Base-by-base conservation (phyloP, 148 eudicot species). In the Euryodendron excelsum region DNA sequence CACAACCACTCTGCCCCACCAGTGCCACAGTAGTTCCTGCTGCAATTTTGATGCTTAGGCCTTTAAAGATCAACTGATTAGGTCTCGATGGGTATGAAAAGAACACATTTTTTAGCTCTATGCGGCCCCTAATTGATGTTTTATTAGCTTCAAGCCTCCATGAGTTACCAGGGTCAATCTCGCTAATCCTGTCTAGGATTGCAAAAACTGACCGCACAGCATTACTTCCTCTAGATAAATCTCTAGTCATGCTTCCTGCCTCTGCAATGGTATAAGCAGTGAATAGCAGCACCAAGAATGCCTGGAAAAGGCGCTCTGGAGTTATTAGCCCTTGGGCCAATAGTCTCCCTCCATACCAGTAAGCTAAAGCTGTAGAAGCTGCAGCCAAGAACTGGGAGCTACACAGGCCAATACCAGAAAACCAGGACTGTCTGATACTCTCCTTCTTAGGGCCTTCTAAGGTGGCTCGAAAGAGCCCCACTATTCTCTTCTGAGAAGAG, bases 171-270 rank as follows among this genome's bases (percentile, higher is more conserved):
- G 87, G 87, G 15, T 85, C 78, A 27, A 87, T 87, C 66, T 84
- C 81, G 48, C 80, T 84, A 33, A 31, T 45, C 68, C 87, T 84
- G 77, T 87, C 87, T 15, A 87, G 83, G 56, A 85, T 78, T n/a
- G 87, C 71, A 36, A 87, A 87, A 18, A 87, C 84, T 36, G 90
- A 87, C 25, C 83, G 21, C n/a, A 87, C 86, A 27, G 90, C 90
- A 65, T 61, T 80, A 53, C 83, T 87, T 80, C 90, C 90, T 27
- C 90, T 82, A 45, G 87, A 84, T 70, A 87, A 60, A 73, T 87
- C 90, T 61, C 81, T 87, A 28, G 90, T 87, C 90, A 87, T 87
- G 82, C 90, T 87, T 21, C 87, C 90, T 11, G 90, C 90, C 53
- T 87, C 90, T 3, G 90, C 90, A 66, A 87, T 87, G 31, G 84